These are phyloP conservation scores for Basipetospora chlamydospora DNA, from an alignment of 2,329 filamentous ascomycete species.

Conservation along the genomic window DNA sequence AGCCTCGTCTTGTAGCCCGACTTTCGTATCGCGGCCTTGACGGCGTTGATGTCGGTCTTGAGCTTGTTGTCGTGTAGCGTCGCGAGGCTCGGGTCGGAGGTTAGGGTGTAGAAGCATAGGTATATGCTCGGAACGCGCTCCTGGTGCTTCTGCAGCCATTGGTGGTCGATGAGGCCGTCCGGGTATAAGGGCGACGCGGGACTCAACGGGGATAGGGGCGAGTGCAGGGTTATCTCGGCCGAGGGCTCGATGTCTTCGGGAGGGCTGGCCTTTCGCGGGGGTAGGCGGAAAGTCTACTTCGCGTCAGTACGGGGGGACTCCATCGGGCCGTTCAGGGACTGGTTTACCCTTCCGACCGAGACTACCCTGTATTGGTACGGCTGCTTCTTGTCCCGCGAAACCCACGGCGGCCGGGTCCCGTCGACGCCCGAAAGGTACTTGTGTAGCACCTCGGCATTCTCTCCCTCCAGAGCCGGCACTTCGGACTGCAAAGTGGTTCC, in stretches of 20 bases:
- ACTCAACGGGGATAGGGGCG: constrained; percentile 79
- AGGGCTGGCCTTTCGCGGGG: constrained; percentile 40
- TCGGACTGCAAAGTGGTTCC: constrained; percentile 55
- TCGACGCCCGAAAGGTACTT: constrained; percentile 53
- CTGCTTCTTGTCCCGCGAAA: constrained; percentile 35
- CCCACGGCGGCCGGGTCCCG: constrained; percentile 52
- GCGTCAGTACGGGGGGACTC: no score
- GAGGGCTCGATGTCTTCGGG: constrained; percentile 35
- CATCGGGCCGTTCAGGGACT: no score
- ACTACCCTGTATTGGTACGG: constrained; percentile 53
- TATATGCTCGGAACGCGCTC: constrained; percentile 66
- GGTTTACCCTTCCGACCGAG: constrained; percentile 60
- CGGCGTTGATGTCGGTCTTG: constrained; percentile 69
- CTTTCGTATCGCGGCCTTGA: constrained; percentile 51
- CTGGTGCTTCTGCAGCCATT: constrained; percentile 85
- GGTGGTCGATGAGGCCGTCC: constrained; percentile 68
- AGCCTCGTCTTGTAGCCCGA: constrained; percentile 68
- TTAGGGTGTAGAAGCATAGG: constrained; percentile 67
- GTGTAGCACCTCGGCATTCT: constrained; percentile 50
- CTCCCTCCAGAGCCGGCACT: constrained; percentile 48
- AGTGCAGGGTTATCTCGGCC: constrained; percentile 54
- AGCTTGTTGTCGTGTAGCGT: constrained; percentile 75
- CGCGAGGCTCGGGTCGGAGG: constrained; percentile 55
- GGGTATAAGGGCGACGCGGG: constrained; percentile 73
- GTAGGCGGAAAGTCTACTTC: constrained; percentile 36